These are phyloP conservation scores for Fusarium transvaalense DNA, from an alignment of 2,329 filamentous ascomycete genomes.

Conservation along the genomic window DNA sequence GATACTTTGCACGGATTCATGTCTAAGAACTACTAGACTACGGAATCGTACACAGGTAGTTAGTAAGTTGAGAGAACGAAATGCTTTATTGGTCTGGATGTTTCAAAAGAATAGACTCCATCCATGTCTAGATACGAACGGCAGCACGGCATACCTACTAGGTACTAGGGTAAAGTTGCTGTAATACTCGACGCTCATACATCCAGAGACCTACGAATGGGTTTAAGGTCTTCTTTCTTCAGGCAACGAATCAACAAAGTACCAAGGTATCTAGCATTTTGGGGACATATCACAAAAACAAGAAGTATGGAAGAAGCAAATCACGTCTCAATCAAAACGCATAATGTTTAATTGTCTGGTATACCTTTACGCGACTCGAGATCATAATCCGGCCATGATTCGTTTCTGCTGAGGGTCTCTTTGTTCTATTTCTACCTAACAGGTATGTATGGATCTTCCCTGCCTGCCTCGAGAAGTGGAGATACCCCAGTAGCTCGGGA, in stretches of 20 bases:
- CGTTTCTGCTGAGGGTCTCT: slow-evolving; percentile 14
- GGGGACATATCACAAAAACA: not conserved
- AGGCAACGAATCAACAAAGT: no score
- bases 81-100: not conserved
- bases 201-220: no score
- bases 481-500: slow-evolving; percentile 24
- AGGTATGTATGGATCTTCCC: slow-evolving; percentile 36
- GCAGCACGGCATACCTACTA: not conserved
- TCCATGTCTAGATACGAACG: no score
- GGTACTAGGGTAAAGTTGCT: not conserved
- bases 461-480: slow-evolving; percentile 41
- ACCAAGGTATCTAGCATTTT: not conserved
- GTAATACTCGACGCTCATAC: not conserved
- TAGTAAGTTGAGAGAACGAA: not conserved
- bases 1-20: slow-evolving; percentile 25
- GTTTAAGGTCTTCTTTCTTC: no score
- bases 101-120: not conserved
- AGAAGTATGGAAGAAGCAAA: not conserved
- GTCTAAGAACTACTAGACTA: not conserved
- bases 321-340: not conserved
- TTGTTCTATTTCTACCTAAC: slow-evolving; percentile 24
- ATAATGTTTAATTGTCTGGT: not conserved
- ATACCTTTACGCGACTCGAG: not conserved
- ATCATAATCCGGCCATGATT: slow-evolving; percentile 2
- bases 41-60: no score